These are phyloP conservation scores for Licmophora abbreviata DNA, from an alignment of 108 stramenopile genomes.

Conservation along the genomic window DNA sequence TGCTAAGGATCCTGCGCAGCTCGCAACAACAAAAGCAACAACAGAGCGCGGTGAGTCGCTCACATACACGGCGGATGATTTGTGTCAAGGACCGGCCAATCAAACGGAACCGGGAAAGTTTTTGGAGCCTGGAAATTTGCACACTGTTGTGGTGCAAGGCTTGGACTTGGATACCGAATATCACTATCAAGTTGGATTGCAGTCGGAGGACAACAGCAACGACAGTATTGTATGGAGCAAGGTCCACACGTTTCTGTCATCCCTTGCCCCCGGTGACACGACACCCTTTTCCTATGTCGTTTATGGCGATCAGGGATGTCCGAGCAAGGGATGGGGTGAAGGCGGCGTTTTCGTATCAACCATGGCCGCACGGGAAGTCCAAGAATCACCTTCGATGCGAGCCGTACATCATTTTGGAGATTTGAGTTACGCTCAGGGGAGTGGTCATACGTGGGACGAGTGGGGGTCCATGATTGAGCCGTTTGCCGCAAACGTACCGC, in stretches of 20 bases:
- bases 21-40: too few species aligned
- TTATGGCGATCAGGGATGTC: conserved; percentile 62
- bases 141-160: conserved; percentile 32
- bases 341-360: conserved; percentile 16
- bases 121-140: conserved; percentile 44
- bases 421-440: conserved; percentile 38
- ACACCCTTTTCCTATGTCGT: conserved; percentile 41
- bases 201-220: conserved; percentile 12
- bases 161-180: conserved; percentile 41
- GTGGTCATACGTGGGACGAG: conserved; percentile 61
- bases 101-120: conserved; percentile 41
- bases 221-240: conserved; percentile 27
- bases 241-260: conserved; percentile 14
- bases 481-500: conserved; percentile 53
- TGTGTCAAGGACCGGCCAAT: conserved; percentile 69
- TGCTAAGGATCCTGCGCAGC: conserved; percentile 7
- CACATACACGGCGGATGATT: conserved; percentile 51
- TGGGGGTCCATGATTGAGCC: conserved; percentile 70
- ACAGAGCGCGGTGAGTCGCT: not conserved
- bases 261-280: conserved; percentile 7
- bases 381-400: conserved; percentile 8
- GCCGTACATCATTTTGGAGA: conserved; percentile 70
- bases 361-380: conserved; percentile 28
- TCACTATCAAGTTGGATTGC: conserved; percentile 47
- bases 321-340: conserved; percentile 8